Evolutionary conservation across 164 flowering plant species (phyloP).

Genomic region (Nymphaea colorata): DNA sequence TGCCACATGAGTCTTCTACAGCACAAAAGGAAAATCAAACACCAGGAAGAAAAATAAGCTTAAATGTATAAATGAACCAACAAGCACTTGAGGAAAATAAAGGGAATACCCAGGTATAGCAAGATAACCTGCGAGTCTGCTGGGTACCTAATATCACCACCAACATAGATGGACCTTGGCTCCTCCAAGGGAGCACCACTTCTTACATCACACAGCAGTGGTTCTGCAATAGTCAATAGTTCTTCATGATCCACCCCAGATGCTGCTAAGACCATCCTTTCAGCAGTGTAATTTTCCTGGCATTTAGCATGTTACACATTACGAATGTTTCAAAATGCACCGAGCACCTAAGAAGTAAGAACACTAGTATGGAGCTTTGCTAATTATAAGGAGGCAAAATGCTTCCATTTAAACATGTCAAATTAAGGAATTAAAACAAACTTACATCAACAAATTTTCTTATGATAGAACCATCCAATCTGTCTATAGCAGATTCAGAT

Average conservation of each 20-base stretch:
- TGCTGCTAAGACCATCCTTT: slow-evolving; percentile 79
- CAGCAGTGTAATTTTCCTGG: slow-evolving; percentile 71
- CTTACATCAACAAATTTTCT: slow-evolving; percentile 62
- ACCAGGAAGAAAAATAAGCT: neutral
- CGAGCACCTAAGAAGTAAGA: too few species aligned
- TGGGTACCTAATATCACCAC: slow-evolving; percentile 63
- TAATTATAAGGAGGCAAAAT: neutral
- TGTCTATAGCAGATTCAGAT: slow-evolving; percentile 36
- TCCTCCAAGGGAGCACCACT: slow-evolving; percentile 21
- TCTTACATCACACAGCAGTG: slow-evolving; percentile 57
- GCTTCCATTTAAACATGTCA: too few species aligned
- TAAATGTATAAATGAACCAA: neutral
- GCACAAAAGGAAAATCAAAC: neutral
- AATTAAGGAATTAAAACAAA: neutral
- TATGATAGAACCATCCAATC: slow-evolving; percentile 31
- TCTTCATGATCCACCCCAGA: slow-evolving; percentile 71
- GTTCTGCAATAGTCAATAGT: slow-evolving; percentile 50
- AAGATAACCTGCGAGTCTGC: slow-evolving; percentile 43
- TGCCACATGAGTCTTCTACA: slow-evolving; percentile 54
- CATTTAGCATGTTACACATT: neutral
- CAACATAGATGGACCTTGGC: slow-evolving; percentile 55
- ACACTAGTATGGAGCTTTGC: too few species aligned
- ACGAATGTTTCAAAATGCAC: neutral
- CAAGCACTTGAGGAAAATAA: neutral
- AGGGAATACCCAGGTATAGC: neutral